phyloP scores from a whole-genome alignment of 495 filamentous ascomycete genomes.

The Xylaria sp. region DNA sequence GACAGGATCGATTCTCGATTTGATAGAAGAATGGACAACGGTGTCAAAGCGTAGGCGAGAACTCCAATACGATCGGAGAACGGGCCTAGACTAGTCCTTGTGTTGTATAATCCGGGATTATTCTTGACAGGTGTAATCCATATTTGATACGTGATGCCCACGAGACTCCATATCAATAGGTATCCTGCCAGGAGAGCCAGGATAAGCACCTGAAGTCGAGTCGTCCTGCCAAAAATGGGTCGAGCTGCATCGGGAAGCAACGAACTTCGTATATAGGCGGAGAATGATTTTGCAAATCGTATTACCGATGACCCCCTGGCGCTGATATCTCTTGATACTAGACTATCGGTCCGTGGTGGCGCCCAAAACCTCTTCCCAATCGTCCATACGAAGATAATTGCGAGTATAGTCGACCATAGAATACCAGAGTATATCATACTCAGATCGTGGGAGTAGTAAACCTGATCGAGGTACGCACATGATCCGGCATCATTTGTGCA shows the following conservation, averaged over 20 bases:
- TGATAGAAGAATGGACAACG: slow-evolving; percentile 64
- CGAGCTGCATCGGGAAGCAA: slow-evolving; percentile 51
- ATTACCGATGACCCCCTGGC: slow-evolving; percentile 25
- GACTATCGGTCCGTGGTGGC: slow-evolving; percentile 43
- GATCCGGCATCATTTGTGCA: slow-evolving; percentile 66
- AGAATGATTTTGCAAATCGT: slow-evolving; percentile 36
- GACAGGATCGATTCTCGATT: slow-evolving; percentile 67
- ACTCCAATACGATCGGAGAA: slow-evolving; percentile 69
- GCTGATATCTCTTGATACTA: slow-evolving; percentile 43
- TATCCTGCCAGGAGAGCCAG: slow-evolving; percentile 59
- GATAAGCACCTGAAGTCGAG: slow-evolving; percentile 48
- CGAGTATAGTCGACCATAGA: slow-evolving; percentile 63
- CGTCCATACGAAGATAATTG: slow-evolving; percentile 58
- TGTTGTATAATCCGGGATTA: slow-evolving; percentile 56
- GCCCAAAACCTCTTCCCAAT: slow-evolving; percentile 43
- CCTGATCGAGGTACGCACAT: slow-evolving; percentile 68
- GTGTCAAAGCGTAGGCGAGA: slow-evolving; percentile 71
- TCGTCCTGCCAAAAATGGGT: slow-evolving; percentile 47
- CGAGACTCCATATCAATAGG: slow-evolving; percentile 67
- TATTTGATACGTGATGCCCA: slow-evolving; percentile 63
- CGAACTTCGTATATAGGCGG: slow-evolving; percentile 48
- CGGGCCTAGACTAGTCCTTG: slow-evolving; percentile 63
- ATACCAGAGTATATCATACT: slow-evolving; percentile 68
- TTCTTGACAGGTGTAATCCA: slow-evolving; percentile 66
- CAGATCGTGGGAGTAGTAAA: slow-evolving; percentile 64